Percentiles rank a stretch among this genome's conserved stretches.
Conservation (phyloP, 768 basidiomycete genomes). For the Coprinopsis sp. region DNA sequence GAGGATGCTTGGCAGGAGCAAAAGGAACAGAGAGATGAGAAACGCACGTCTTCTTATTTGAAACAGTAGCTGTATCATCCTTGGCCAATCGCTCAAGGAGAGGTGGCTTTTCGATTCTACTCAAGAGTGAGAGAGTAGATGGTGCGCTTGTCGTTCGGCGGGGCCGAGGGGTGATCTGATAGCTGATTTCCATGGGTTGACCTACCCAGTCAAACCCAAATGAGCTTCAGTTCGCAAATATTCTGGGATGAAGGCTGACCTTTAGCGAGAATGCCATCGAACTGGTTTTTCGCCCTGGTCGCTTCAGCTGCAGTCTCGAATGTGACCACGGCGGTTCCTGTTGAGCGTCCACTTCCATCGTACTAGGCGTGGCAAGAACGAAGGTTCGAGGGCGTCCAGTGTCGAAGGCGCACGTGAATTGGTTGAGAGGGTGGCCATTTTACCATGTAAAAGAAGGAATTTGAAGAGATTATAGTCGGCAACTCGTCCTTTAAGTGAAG, state of each 20-base stretch:
- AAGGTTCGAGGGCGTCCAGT: neutral
- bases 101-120: slow-evolving; percentile 71
- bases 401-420: neutral
- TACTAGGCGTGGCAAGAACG: slow-evolving; percentile 56
- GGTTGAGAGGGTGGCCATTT: neutral
- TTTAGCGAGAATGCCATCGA: slow-evolving; percentile 84
- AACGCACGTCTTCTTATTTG: slow-evolving; percentile 29
- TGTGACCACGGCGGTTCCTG: slow-evolving; percentile 72
- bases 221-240: no score
- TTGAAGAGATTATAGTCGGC: slow-evolving; percentile 37
- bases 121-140: slow-evolving; percentile 59
- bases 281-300: slow-evolving; percentile 75
- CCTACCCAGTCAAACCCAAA: slow-evolving; percentile 35
- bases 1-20: neutral
- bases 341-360: slow-evolving; percentile 92
- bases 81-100: slow-evolving; percentile 60
- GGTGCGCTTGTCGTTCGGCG: slow-evolving; percentile 48
- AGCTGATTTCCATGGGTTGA: slow-evolving; percentile 72
- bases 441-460: slow-evolving; percentile 18
- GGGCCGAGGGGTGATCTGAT: slow-evolving; percentile 48
- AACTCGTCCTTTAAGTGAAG: slow-evolving; percentile 54
- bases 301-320: slow-evolving; percentile 81
- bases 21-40: neutral
- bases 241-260: slow-evolving; percentile 39
- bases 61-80: slow-evolving; percentile 34